These are phyloP conservation scores for Dothistroma pini DNA, from an alignment of 2,329 filamentous ascomycete genomes.

Conservation along the genomic window DNA sequence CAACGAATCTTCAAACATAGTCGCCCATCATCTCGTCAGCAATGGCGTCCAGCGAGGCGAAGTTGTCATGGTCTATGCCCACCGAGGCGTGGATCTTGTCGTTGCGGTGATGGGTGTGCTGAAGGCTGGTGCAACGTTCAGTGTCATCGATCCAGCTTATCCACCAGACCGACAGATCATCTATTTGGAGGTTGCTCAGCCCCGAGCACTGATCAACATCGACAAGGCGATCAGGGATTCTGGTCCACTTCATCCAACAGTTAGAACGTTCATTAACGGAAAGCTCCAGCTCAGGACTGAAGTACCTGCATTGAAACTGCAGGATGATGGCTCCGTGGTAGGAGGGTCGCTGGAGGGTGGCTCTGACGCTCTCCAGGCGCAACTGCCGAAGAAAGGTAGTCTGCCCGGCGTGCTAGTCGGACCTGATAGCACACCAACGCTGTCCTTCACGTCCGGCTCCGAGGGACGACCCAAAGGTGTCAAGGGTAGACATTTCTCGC, in stretches of 20 bases:
- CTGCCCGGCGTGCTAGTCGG: conserved; percentile 73
- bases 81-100: conserved; percentile 74
- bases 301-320: conserved; percentile 69
- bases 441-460: conserved; percentile 60
- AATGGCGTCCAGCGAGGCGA: conserved; percentile 73
- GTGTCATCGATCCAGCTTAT: conserved; percentile 74
- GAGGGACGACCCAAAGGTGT: conserved; percentile 85
- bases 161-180: conserved; percentile 77
- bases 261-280: conserved; percentile 65
- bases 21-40: conserved; percentile 74
- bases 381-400: conserved; percentile 51
- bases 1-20: conserved; percentile 73
- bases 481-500: conserved; percentile 76
- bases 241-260: conserved; percentile 59
- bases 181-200: conserved; percentile 75
- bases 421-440: conserved; percentile 75
- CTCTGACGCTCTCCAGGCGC: conserved; percentile 61
- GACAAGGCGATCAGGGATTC: conserved; percentile 66
- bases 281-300: conserved; percentile 69
- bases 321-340: conserved; percentile 65
- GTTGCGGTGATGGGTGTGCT: conserved; percentile 74
- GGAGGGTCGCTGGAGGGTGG: conserved; percentile 62
- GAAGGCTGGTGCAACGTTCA: conserved; percentile 58
- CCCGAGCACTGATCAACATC: conserved; percentile 69
- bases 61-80: conserved; percentile 88